Evolutionary conservation across 371 early-diverging fungal species (phyloP).

Genomic region (Mucor indicus): DNA sequence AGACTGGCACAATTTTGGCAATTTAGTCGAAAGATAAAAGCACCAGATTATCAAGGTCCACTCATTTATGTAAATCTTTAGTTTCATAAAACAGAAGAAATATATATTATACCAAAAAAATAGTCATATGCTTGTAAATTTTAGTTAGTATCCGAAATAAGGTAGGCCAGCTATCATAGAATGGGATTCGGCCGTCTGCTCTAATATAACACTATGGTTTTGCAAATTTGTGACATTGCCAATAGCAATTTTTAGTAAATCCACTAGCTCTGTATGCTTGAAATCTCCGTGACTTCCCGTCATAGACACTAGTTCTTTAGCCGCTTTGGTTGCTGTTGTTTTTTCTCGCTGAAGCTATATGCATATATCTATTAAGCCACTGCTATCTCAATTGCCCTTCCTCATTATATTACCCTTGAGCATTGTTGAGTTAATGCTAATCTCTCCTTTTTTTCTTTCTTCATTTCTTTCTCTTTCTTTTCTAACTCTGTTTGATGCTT

Average conservation of each 20-base stretch:
- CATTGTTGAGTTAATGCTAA: background rate
- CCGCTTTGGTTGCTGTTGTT: background rate
- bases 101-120: too few species aligned
- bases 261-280: background rate
- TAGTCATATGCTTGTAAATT: too few species aligned
- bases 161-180: too few species aligned
- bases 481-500: constrained; percentile 23
- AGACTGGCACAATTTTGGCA: too few species aligned
- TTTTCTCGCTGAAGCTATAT: background rate
- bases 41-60: too few species aligned
- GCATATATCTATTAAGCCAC: background rate
- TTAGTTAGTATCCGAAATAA: too few species aligned
- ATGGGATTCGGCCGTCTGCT: too few species aligned
- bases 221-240: background rate
- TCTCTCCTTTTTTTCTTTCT: background rate
- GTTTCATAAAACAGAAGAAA: too few species aligned
- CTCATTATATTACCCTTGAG: background rate
- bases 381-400: too few species aligned
- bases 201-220: too few species aligned
- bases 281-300: background rate
- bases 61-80: too few species aligned
- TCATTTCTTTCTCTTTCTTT: background rate
- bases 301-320: background rate
- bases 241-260: background rate
- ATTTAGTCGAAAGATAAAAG: too few species aligned